Evolutionary conservation across 345 rosid genomes (phyloP), one percentile per base, ranked within the genome.

Genomic region (Salix arbutifolia): DNA sequence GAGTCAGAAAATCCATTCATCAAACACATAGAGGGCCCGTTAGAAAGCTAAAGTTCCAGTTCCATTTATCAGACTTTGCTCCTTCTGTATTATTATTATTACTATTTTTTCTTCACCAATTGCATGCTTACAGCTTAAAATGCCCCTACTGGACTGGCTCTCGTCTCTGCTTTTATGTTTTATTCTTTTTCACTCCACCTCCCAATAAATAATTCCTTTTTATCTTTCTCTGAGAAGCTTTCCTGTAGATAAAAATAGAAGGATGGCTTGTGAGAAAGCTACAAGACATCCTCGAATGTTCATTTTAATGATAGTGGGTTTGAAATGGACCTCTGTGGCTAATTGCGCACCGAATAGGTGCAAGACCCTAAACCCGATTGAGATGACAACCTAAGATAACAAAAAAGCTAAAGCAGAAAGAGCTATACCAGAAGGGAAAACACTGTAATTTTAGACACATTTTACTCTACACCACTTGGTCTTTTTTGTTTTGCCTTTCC

Each of bases 51-150:
- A 25, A 35, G 40, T 56, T 38, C 42, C 44, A 16, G 61, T 74
- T 60, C 13, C 42, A 67, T 65, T 73, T 64, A 25, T 64, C 76
- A 31, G 58, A 48, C 6, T 71, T 65, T 30, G 48, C 64, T 73
- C 53, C 21, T 66, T 77, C 50, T 11, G 12, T 40, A 72, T 28
- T 33, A 33, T 33, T 33, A 4, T 33, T 33, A 33, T 40, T 40
- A 14, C 1, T 33, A 50, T 71, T 26, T 35, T 4, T 14, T 4
- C 50, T 70, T 52, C 40, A 31, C 28, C 53, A 23, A n/a, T 23
- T 13, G 60, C 42, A 38, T 76, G 44, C 44, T 40, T 40, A 40
- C 44, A 40, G 44, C 44, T 40, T 40, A 40, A 40, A 40, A 40
- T 40, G 78, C 72, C 61, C 11, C 33, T 31, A 71, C 35, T 35